Evolutionary conservation across 1,139 yeast species (phyloP).

Genomic region (Geotrichum fermentans): DNA sequence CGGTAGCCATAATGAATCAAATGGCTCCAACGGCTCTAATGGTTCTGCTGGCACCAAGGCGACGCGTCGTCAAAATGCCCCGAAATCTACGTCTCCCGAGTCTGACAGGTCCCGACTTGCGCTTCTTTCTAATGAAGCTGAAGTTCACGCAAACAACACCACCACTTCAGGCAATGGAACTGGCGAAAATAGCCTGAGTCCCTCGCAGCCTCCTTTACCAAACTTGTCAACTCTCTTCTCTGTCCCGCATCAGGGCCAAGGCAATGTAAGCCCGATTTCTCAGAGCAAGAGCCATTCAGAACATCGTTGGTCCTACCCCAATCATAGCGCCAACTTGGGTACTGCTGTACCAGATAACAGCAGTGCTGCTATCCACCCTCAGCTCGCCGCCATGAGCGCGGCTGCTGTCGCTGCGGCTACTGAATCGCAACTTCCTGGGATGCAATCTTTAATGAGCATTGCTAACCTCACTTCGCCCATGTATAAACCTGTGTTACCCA

Average conservation of each 20-base stretch:
- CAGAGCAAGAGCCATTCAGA: not conserved
- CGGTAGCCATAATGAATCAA: not conserved
- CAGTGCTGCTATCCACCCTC: slow-evolving; percentile 8
- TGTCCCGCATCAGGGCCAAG: not conserved
- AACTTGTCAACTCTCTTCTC: not conserved
- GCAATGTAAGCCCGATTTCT: not conserved
- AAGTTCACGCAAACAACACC: not conserved
- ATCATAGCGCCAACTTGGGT: not conserved
- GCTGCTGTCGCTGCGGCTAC: not conserved
- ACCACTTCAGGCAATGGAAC: not conserved
- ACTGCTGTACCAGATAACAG: not conserved
- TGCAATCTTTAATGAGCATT: slow-evolving; percentile 5
- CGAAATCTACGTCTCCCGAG: not conserved
- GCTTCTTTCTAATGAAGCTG: not conserved
- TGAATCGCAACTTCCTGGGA: not conserved
- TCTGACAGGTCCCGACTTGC: not conserved
- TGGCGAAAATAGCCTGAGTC: not conserved
- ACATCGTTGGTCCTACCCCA: not conserved
- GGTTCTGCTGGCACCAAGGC: not conserved
- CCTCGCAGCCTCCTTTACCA: not conserved
- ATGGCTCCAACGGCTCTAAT: too few species aligned
- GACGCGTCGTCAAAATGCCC: not conserved
- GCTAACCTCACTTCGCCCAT: slow-evolving; percentile 6
- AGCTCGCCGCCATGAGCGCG: slow-evolving; percentile 6
- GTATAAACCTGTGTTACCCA: not conserved